phyloP scores from a whole-genome alignment of 441 rosid genomes.

The Pelargonium cotyledonis region DNA sequence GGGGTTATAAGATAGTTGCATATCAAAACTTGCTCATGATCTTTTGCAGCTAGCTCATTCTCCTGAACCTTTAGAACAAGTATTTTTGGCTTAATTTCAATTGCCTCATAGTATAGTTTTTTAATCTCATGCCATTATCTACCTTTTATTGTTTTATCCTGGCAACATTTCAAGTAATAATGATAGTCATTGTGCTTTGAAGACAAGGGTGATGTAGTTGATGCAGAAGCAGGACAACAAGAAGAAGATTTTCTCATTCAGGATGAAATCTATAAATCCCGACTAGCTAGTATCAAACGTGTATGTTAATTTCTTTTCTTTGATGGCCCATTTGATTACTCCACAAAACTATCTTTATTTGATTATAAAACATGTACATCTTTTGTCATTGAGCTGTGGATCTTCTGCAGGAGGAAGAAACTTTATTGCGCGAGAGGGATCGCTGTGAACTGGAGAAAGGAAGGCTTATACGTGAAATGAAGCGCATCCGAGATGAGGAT shows the following conservation, averaged over 20 bases:
- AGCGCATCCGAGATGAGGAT: slow-evolving; percentile 96
- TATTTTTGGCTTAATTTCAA: background rate
- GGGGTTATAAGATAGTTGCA: background rate
- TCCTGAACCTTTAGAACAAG: background rate
- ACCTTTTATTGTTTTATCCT: slow-evolving; percentile 4
- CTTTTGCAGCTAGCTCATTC: background rate
- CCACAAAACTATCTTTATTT: no score
- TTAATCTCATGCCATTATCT: slow-evolving; percentile 12
- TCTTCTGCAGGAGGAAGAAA: slow-evolving; percentile 79
- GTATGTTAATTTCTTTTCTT: slow-evolving; percentile 39
- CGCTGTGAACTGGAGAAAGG: slow-evolving; percentile 96
- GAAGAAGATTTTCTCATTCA: slow-evolving; percentile 85
- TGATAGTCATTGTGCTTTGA: slow-evolving; percentile 27
- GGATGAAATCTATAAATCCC: slow-evolving; percentile 94
- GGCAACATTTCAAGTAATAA: slow-evolving; percentile 21
- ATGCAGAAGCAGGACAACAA: slow-evolving; percentile 61
- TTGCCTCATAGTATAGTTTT: background rate
- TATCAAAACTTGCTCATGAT: background rate
- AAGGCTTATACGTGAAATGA: slow-evolving; percentile 95
- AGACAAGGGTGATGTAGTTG: slow-evolving; percentile 80
- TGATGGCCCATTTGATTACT: slow-evolving; percentile 10
- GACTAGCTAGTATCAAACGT: slow-evolving; percentile 85
- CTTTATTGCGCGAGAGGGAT: slow-evolving; percentile 86
- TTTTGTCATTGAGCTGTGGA: slow-evolving; percentile 21
- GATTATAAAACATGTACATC: background rate